Base-by-base conservation (phyloP, 352 stramenopile species). In the Globisporangium cederbergense region DNA sequence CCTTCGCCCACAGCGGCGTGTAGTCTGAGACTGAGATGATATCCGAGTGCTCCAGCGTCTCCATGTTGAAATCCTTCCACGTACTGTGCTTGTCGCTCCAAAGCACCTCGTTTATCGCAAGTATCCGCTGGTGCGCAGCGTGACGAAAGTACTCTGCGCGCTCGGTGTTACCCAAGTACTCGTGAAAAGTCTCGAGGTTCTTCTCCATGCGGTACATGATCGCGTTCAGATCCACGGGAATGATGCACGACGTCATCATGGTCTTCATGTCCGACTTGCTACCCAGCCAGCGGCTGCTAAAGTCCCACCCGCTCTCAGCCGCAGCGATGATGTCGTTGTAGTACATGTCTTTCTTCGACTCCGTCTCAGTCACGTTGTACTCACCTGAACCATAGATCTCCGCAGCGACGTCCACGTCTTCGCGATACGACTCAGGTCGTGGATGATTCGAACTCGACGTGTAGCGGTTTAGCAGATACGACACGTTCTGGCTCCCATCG, bases 281-380 rank as follows among this genome's bases (percentile, higher is more conserved):
- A 42, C 73, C 65, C 10, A 96, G 60, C 90, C 90, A 97, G 22
- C 90, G 83, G 57, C 84, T 95, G 63, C 79, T 93, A 59, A 97
- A 97, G 67, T 97, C 90, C 90, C 90, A 97, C 1, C 90, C 90
- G n/a, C 83, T 95, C 72, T 96, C 90, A 7, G 90, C 85, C 14
- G 83, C 90, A 20, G 82, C 80, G 47, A 89, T 91, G 42, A 96
- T 77, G 64, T 94, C 81, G 51, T 87, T 89, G 72, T 93, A 97
- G 65, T 91, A 93, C 52, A 74, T 74, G 55, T 77, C 75, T 60
- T 91, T 90, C 63, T 86, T 77, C 10, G 66, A 66, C 47, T 88
- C 70, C 0, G 67, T 83, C 36, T 69, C 67, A 0, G 58, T 59
- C 34, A 75, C 78, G 45, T 77, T 72, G 18, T 72, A 71, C 22